Evolutionary conservation across 2,329 filamentous ascomycete species (phyloP).

Genomic region (Bimuria novae-zelandiae): DNA sequence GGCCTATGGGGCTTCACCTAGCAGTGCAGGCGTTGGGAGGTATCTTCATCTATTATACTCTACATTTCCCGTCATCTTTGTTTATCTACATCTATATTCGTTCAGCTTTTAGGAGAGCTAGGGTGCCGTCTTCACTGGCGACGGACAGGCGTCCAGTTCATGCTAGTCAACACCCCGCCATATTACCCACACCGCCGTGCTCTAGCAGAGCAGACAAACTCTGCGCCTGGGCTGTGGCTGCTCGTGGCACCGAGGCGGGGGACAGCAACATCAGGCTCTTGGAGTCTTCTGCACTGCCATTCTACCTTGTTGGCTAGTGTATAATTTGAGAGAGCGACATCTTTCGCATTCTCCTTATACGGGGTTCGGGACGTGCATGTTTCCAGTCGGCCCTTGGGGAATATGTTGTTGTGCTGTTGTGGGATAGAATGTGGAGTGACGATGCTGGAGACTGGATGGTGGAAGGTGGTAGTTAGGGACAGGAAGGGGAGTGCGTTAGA

Average conservation of each 20-base stretch:
- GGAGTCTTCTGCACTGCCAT: not conserved
- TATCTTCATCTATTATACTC: not conserved
- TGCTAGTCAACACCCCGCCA: not conserved
- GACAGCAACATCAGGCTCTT: slow-evolving; percentile 6
- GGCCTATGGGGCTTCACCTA: not conserved
- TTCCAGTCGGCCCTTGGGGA: not conserved
- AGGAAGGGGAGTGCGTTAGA: too few relatives aligned
- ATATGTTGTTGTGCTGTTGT: not conserved
- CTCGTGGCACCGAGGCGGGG: slow-evolving; percentile 25
- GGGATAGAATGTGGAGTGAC: too few relatives aligned
- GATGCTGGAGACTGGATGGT: too few relatives aligned
- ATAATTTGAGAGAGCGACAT: slow-evolving; percentile 5
- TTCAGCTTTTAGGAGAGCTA: not conserved
- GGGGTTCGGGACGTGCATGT: not conserved
- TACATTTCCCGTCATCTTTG: not conserved
- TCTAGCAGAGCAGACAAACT: slow-evolving; percentile 13
- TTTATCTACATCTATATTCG: not conserved
- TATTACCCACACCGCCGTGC: slow-evolving; percentile 16
- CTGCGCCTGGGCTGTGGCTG: slow-evolving; percentile 16
- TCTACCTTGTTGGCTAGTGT: not conserved
- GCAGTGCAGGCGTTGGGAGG: slow-evolving; percentile 7
- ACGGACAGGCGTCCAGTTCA: too few relatives aligned
- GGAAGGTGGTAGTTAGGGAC: too few relatives aligned
- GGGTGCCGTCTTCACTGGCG: not conserved
- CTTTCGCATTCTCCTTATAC: not conserved